Evolutionary conservation across 1,139 yeast species (phyloP).

Genomic region (Nakaseomyces kungkrabaensis): DNA sequence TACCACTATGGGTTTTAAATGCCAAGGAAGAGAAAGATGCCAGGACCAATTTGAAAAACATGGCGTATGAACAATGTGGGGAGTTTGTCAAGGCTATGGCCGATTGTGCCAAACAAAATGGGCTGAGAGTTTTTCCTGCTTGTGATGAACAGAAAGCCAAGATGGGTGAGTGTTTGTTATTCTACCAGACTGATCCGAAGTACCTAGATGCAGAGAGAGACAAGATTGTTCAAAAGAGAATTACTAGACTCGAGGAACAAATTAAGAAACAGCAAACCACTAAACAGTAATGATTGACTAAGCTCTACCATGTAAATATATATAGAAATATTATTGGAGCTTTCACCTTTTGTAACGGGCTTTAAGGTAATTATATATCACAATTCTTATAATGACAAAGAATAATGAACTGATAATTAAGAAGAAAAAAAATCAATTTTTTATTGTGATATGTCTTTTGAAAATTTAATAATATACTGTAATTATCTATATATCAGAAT

Average conservation of each 20-base stretch:
- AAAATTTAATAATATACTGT: no score
- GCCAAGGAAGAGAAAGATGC: constrained; percentile 81
- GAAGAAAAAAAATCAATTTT: no score
- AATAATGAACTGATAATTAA: no score
- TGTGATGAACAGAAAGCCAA: constrained; percentile 51
- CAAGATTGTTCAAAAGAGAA: constrained; percentile 47
- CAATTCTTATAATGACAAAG: no score
- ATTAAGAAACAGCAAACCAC: constrained; percentile 11
- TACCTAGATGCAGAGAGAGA: constrained; percentile 68
- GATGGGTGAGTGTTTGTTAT: constrained; percentile 63
- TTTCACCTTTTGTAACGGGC: not conserved
- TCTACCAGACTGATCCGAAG: constrained; percentile 49
- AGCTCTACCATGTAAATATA: not conserved
- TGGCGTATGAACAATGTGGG: constrained; percentile 65
- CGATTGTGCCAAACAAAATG: constrained; percentile 44
- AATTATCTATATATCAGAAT: not conserved
- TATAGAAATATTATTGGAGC: not conserved
- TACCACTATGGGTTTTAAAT: constrained; percentile 78
- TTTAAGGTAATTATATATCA: not conserved
- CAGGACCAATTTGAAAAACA: constrained; percentile 65
- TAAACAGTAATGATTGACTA: not conserved
- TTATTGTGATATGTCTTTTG: no score
- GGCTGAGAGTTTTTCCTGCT: constrained; percentile 46
- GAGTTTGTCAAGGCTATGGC: constrained; percentile 49
- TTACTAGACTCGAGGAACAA: constrained; percentile 28